Evolutionary conservation across 2,329 filamentous ascomycete genomes (phyloP), one percentile per base, ranked within the genome.

Genomic region (Colletotrichum destructivum): DNA sequence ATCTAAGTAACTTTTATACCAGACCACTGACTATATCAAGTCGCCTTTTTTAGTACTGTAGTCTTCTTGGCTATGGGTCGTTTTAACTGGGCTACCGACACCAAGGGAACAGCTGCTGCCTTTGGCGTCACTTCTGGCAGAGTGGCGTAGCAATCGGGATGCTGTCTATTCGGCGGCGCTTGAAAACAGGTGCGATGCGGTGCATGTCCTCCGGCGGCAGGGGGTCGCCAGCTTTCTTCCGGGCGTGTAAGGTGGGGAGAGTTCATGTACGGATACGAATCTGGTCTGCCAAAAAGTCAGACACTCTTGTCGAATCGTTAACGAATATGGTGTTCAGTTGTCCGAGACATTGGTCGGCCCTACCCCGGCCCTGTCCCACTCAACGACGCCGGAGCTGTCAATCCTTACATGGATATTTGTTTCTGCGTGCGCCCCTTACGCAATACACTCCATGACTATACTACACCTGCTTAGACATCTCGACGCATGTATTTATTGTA

Each of bases 81-180:
- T 0, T 83, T 88, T 1, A 87, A 86, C 31, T 91, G 87, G 81
- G 86, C 85, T 0, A 79, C 83, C 0, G 84, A 83, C 0, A 77
- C 84, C 0, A 74, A 81, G 0, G 89, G 89, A 1, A 90, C 89
- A 0, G 88, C 88, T 0, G 88, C 88, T 0, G 84, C 86, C 0
- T 91, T 91, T 46, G 90, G 87, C 1, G 31, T 15, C 13, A 13
- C 12, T 23, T 12, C 11, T 5, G 18, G n/a, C n/a, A 49, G 7
- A 31, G 31, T 35, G 2, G 8, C 31, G 8, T 35, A 35, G 31
- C 31, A 35, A 35, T 35, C 31, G 7, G 11, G 21, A 26, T 21
- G 23, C 16, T 6, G 5, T 21, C 12, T 6, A 8, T 16, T 52
- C 49, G 15, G 15, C 51, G 13, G 18, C 2, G 31, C 26, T 13